Conservation (phyloP, 1,284 basidiomycete species). For the Tilletia setariae region DNA sequence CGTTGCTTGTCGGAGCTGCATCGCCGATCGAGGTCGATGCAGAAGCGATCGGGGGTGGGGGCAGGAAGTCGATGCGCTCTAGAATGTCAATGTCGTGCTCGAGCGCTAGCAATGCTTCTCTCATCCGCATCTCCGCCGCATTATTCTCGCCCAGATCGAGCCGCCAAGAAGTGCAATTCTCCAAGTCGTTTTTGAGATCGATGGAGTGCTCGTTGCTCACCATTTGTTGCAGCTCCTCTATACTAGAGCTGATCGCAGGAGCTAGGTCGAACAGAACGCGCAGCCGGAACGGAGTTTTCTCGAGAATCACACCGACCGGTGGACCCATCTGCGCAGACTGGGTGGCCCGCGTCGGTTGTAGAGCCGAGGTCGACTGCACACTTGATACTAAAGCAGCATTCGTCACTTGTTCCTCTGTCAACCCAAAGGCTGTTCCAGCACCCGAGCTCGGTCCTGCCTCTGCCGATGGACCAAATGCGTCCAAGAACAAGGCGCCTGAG, state of each 20-base stretch:
- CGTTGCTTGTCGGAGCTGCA: background rate
- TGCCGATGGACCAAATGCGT: background rate
- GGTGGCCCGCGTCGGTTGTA: background rate
- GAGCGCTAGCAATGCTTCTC: slow-evolving; percentile 65
- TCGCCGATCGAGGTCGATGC: too few relatives aligned
- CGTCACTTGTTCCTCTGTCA: background rate
- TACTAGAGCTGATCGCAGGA: background rate
- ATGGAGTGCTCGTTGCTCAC: slow-evolving; percentile 24
- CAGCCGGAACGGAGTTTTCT: background rate
- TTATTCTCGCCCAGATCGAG: slow-evolving; percentile 71
- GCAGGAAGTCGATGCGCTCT: slow-evolving; percentile 29
- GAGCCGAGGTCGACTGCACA: background rate
- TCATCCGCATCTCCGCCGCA: slow-evolving; percentile 69
- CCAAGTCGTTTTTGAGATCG: slow-evolving; percentile 35
- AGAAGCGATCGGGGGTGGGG: background rate
- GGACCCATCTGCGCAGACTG: background rate
- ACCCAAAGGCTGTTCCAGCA: background rate
- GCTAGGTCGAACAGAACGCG: background rate
- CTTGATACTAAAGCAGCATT: background rate
- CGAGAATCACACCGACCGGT: slow-evolving; percentile 1
- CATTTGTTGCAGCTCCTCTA: background rate
- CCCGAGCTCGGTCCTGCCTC: background rate
- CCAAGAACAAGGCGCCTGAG: slow-evolving; percentile 24
- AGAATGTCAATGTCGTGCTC: slow-evolving; percentile 62
- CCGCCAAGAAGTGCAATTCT: slow-evolving; percentile 54